Base-by-base conservation (phyloP, 306 rosid species). In the Betula pendula region DNA sequence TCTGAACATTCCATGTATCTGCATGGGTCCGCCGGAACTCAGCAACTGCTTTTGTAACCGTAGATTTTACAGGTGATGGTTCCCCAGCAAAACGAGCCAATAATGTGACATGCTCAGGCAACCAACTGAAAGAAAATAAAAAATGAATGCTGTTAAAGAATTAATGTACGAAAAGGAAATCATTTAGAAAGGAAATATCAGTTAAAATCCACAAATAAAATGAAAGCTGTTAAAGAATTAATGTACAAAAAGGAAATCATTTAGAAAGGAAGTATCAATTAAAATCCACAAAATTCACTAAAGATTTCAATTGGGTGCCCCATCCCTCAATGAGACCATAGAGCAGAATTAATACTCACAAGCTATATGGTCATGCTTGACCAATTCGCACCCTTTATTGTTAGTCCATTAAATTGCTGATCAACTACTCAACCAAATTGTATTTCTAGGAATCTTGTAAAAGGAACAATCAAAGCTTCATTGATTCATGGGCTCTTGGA, bases 21-120 rank as follows among this genome's bases (percentile, higher is more conserved):
- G 99, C 99, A 85, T 95, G 99, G 24, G 99, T 95, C 50, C 99
- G 90, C 79, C 99, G 88, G 81, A 95, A 95, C 84, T 95, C 99
- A 1, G 99, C 97, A 82, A 95, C 92, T 22, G 99, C 99, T 89
- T 95, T 95, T 47, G 99, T 95, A 78, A 95, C 99, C 0, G 98
- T 90, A 60, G 95, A 87, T 86, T 91, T 95, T 82, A 95, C 92
- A 15, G 99, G 98, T 16, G 98, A 82, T 43, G 96, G 94, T 88
- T 92, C 99, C 80, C 95, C 94, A 35, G 89, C 88, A 77, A 95
- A 92, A 53, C 91, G 93, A 75, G 99, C 99, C 8, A 95, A 96
- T 81, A 95, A 75, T 2, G 98, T 95, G 58, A 95, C 94, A 62
- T 91, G 97, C 76, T 88, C 93, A 0, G 99, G 99, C 85, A 95